Evolutionary conservation across 192 early-diverging fungal genomes (phyloP).

Genomic region (Thamnidium elegans): DNA sequence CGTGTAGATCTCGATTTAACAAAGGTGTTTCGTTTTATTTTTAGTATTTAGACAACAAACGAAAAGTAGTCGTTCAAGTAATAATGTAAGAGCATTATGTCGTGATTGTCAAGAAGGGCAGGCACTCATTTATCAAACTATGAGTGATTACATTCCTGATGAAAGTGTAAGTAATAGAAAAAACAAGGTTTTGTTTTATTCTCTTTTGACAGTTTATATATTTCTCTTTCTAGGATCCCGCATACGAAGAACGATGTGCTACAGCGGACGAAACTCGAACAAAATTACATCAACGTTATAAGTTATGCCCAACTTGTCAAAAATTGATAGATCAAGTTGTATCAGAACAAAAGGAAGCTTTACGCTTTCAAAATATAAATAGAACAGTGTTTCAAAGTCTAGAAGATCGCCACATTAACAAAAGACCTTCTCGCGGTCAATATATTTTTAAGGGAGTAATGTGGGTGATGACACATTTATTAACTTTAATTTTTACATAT

Average conservation of each 20-base stretch:
- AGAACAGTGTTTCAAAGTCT: too few species aligned
- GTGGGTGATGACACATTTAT: neutral
- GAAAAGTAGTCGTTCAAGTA: neutral
- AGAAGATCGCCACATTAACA: neutral
- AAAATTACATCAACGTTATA: neutral
- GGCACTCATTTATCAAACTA: neutral
- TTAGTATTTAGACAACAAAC: neutral
- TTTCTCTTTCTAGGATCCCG: neutral
- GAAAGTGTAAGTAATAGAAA: conserved; percentile 11
- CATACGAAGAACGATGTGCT: neutral
- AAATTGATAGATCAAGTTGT: neutral
- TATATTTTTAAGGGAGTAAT: neutral
- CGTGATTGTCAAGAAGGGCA: neutral
- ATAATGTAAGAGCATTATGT: neutral
- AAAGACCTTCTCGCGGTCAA: neutral
- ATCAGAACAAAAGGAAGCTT: conserved; percentile 6
- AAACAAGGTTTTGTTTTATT: too few species aligned
- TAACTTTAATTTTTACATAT: neutral
- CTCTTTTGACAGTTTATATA: too few species aligned
- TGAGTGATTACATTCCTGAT: conserved; percentile 6
- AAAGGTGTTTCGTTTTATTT: neutral
- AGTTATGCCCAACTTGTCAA: conserved; percentile 13
- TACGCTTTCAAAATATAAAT: neutral
- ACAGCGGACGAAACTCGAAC: neutral
- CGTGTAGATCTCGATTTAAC: neutral